A percentile compares a stretch with the other conserved stretches of the same genome.
Conservation (phyloP, 2,329 filamentous ascomycete genomes). For the Aureobasidium sp. region DNA sequence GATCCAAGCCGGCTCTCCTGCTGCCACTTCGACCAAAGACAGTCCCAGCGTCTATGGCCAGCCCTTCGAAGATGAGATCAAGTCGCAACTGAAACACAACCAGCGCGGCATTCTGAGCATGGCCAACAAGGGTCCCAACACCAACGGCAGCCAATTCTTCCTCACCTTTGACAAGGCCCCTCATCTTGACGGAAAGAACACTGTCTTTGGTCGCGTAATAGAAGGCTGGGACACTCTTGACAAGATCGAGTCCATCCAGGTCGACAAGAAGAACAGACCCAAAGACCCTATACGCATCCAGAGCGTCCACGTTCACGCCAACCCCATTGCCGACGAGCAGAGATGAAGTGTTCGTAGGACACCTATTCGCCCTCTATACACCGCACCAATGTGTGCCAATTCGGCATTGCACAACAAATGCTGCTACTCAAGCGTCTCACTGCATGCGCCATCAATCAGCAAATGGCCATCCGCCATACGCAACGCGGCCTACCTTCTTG, state of each 20-base stretch:
- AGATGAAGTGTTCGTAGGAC: constrained; percentile 19
- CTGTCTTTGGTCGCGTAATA: constrained; percentile 68
- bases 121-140: constrained; percentile 90
- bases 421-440: neutral
- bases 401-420: neutral
- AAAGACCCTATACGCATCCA: constrained; percentile 60
- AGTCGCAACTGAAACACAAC: constrained; percentile 44
- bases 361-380: neutral
- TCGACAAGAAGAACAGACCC: constrained; percentile 72
- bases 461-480: neutral
- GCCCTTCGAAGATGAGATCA: constrained; percentile 75
- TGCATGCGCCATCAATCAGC: neutral
- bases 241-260: constrained; percentile 60
- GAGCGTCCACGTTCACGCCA: constrained; percentile 66
- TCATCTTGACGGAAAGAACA: constrained; percentile 77
- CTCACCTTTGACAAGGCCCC: constrained; percentile 68
- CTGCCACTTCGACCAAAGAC: constrained; percentile 30
- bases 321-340: constrained; percentile 54
- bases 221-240: constrained; percentile 54
- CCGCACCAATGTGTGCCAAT: neutral
- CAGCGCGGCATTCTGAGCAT: constrained; percentile 62
- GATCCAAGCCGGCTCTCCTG: constrained; percentile 60
- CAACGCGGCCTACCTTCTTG: neutral
- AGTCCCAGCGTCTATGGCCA: constrained; percentile 59
- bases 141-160: constrained; percentile 89